Evolutionary conservation across 371 early-diverging fungal species (phyloP).

Genomic region (Lichtheimia hyalospora): DNA sequence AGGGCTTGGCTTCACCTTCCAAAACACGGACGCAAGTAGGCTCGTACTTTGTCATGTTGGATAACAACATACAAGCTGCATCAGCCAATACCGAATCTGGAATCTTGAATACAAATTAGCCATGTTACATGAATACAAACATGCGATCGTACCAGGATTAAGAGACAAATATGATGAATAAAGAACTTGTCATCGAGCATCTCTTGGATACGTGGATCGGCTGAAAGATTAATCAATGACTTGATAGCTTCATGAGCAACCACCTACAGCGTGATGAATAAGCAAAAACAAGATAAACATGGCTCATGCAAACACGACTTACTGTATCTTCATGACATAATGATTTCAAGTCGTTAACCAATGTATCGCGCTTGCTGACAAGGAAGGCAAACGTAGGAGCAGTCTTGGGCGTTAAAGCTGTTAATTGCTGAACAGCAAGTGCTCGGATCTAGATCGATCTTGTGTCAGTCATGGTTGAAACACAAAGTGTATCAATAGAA

Average conservation of each 20-base stretch:
- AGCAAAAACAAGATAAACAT: too few relatives aligned
- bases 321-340: constrained; percentile 74
- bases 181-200: constrained; percentile 70
- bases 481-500: background rate
- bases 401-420: constrained; percentile 66
- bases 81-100: constrained; percentile 70
- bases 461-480: background rate
- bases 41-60: constrained; percentile 85
- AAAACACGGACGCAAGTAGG: constrained; percentile 57
- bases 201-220: constrained; percentile 58
- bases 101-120: constrained; percentile 24
- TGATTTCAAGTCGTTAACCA: constrained; percentile 70
- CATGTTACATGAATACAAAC: background rate
- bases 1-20: constrained; percentile 35
- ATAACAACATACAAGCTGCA: constrained; percentile 87
- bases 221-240: constrained; percentile 83
- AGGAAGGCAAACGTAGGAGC: constrained; percentile 67
- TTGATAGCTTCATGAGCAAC: constrained; percentile 84
- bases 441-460: constrained; percentile 62
- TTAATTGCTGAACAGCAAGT: constrained; percentile 79
- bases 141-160: constrained; percentile 61
- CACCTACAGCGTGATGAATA: constrained; percentile 38
- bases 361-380: constrained; percentile 52
- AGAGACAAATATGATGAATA: constrained; percentile 63
- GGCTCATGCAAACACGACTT: constrained; percentile 8